Evolutionary conservation across 176 grass and related monocot species (phyloP), one percentile per base, ranked within the genome.

Genomic region (Musa itinerans): DNA sequence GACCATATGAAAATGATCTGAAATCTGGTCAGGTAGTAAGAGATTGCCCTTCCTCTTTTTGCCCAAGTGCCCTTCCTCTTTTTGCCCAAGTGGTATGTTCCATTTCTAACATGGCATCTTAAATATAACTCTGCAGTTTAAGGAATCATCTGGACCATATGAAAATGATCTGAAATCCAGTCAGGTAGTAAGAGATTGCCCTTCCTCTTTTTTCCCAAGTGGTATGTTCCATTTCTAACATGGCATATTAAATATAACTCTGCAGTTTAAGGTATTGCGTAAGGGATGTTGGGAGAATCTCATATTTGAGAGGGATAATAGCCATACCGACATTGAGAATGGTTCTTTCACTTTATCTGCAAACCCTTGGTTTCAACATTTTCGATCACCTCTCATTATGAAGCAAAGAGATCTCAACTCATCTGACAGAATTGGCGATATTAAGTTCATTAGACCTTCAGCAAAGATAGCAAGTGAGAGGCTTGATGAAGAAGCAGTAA

Each of bases 311-410:
- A 86, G 63, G 66, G 50, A 63, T 17, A 82, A 77, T 10, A 51
- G 55, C 27, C 63, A 74, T 76, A 52, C n/a, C 11, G 62, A 64
- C 27, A 79, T n/a, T 55, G 74, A 52, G 19, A 75, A 3, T 52
- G 86, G 80, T 68, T 80, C 54, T 48, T 16, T 50, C 16, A 43
- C 54, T 53, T 74, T 96, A 2, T 82, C 82, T 70, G 74, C 79
- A 71, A 88, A 55, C 53, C 89, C 85, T 4, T 90, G 89, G 93
- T 86, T 92, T 12, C 73, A 78, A 79, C 89, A 73, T 76, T 90
- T 92, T 53, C 88, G 81, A 29, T 75, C 83, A 0, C 57, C 72
- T 51, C 68, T 78, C 27, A 52, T 73, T 25, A 2, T 67, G 26
- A 85, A 78, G 54, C 76, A 63, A 15, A 43, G 16, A 19, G 43